Percentiles rank a stretch among this genome's conserved stretches.
Evolutionary conservation across 139 green algal species (phyloP).

Genomic region (Chlamydomonas incerta): DNA sequence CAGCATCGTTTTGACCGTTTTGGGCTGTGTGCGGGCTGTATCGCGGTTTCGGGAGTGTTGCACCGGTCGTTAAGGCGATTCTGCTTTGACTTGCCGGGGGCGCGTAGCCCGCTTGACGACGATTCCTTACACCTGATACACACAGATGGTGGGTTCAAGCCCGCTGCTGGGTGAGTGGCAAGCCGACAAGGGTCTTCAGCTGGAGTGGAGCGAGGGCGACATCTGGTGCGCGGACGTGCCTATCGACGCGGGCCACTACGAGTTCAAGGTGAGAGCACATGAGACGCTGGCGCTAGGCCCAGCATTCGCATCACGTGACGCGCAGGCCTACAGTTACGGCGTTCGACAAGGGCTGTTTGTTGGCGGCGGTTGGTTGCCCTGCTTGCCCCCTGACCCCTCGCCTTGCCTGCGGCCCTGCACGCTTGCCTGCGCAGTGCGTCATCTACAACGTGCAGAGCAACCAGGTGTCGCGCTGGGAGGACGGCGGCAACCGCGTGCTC

Average conservation of each 20-base stretch:
- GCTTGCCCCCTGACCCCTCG: neutral
- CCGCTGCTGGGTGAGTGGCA: conserved; percentile 29
- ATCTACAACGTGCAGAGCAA: conserved; percentile 13
- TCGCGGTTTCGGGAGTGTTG: no score
- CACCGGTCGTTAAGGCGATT: no score
- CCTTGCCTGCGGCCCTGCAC: neutral
- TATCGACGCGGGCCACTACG: conserved; percentile 6
- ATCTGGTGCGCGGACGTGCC: conserved; percentile 27
- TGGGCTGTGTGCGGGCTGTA: no score
- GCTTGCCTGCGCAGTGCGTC: neutral
- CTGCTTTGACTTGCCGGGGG: no score
- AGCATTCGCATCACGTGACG: no score
- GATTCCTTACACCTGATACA: neutral
- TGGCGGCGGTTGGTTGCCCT: no score
- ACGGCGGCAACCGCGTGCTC: conserved; percentile 34
- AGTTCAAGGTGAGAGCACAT: conserved; percentile 31
- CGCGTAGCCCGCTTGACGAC: no score
- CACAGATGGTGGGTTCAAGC: conserved; percentile 30
- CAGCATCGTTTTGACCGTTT: no score
- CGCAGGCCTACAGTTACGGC: no score
- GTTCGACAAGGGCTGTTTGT: no score
- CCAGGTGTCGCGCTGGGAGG: conserved; percentile 26
- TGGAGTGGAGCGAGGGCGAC: conserved; percentile 36
- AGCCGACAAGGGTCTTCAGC: conserved; percentile 6
- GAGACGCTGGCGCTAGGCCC: no score